Base-by-base conservation (phyloP, 176 grass and related monocot species). In the Aegilops speltoides region DNA sequence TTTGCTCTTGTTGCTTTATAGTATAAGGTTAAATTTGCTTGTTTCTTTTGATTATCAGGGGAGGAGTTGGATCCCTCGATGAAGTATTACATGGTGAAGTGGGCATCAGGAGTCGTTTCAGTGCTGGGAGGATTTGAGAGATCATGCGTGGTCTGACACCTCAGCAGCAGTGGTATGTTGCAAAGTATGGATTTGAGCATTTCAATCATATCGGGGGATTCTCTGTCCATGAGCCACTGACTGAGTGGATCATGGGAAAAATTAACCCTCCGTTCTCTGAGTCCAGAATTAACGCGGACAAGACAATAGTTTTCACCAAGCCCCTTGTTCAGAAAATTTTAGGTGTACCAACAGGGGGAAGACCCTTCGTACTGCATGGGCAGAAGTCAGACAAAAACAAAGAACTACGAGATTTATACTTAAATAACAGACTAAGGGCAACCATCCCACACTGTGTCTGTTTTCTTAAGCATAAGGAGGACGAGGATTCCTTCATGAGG, bases 251-350 rank as follows among this genome's bases (percentile, higher is more conserved):
- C 41, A 75, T 75, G 72, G 24, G 14, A 41, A 75, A 75, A 75
- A 50, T 48, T 29, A 75, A 75, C 72, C 72, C 40, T 75, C 72
- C 14, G 25, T 48, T 50, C 72, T 75, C 14, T 26, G 72, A 75
- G 41, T 76, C 52, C 7, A 76, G 73, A 76, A 52, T 76, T 29
- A 46, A 50, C 0, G 24, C 23, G 0, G 43, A 52, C 15, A 76
- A 10, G 73, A 76, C 23, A 52, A 76, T 50, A 52, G 24, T 76
- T 52, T 76, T 76, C 43, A 76, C 2, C 43, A 76, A 76, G 73
- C 45, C 40, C 23, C 73, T 76, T 50, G 73, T 76, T 50, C 24
- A 76, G 73, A 76, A 76, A 76, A 43, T 76, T 76, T 19, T 76
- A 45, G 73, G 73, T 76, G 73, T 76, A 52, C 73, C 43, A 2